Percentiles rank a stretch among this genome's conserved stretches.
Conservation (phyloP, 805 yeast species). For the Ogataea zsoltii region DNA sequence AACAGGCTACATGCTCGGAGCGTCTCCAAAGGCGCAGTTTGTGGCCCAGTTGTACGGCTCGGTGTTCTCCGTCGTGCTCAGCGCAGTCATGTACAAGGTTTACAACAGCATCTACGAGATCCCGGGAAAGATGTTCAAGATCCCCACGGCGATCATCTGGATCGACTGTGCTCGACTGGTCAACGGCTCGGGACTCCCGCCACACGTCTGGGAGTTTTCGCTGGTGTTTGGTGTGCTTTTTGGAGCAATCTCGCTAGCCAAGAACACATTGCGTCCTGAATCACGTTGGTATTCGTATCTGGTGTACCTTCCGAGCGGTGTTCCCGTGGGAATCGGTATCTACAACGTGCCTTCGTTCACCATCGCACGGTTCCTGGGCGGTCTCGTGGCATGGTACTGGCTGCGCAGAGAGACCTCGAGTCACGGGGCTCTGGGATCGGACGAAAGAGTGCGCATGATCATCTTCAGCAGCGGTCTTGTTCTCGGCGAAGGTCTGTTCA, state of each 20-base stretch:
- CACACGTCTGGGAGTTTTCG: constrained; percentile 63
- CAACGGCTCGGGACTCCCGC: constrained; percentile 88
- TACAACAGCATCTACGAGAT: constrained; percentile 82
- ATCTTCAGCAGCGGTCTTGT: constrained; percentile 91
- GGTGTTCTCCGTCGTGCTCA: constrained; percentile 73
- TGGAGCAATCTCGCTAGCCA: constrained; percentile 65
- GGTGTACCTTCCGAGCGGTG: constrained; percentile 83
- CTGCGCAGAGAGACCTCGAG: constrained; percentile 31
- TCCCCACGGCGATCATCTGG: constrained; percentile 97
- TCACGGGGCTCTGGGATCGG: constrained; percentile 25
- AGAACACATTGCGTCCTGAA: constrained; percentile 48
- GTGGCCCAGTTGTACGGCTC: constrained; percentile 89
- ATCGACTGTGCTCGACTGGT: constrained; percentile 92
- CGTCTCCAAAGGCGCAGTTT: constrained; percentile 91
- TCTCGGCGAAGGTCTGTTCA: constrained; percentile 89
- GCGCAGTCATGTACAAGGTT: constrained; percentile 78
- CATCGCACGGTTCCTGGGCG: constrained; percentile 89
- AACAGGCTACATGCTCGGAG: constrained; percentile 89
- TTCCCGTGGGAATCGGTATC: constrained; percentile 96
- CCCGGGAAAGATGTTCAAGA: constrained; percentile 77
- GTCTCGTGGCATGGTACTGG: constrained; percentile 66
- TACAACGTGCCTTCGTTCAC: constrained; percentile 94
- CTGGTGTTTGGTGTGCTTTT: constrained; percentile 65
- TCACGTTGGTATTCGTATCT: constrained; percentile 37
- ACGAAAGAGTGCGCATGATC: constrained; percentile 70